Evolutionary conservation across 2,329 filamentous ascomycete species (phyloP), one percentile per base, ranked within the genome.

Genomic region (Dothideomycetes sp.): DNA sequence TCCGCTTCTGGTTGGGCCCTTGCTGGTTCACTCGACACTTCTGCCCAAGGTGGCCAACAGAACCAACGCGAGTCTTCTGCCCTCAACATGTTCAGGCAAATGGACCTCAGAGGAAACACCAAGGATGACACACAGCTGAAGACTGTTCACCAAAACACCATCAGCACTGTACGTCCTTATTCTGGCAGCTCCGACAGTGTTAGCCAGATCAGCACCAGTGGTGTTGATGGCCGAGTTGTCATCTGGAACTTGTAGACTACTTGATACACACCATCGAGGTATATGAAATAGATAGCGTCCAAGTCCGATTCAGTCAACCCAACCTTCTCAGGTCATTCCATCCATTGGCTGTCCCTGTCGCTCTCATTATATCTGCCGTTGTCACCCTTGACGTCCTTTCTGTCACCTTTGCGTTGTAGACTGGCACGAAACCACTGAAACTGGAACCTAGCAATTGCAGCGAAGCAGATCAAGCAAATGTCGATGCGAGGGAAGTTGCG

Each of bases 81-180:
- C 17, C 69, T 95, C 60, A 94, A 96, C 64, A 94, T 96, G 86
- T 98, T 98, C 68, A 78, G 79, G 54, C 88, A 95, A 68, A 96
- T 98, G 91, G 91, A 98, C 63, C 72, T 98, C 49, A 94, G 91
- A 72, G 91, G 91, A 46, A 94, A 94, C 65, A 69, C 72, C 41
- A 85, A 85, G 57, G 87, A 94, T 54, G 88, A 96, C 59, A 95
- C 88, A 3, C 84, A 94, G 66, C 72, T 98, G 51, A 91, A 86
- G 66, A 96, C 91, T 9, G 78, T 91, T 34, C 91, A 98, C 64
- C 91, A 98, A 61, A 98, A 98, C 65, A 94, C 88, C 18, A 84
- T 98, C 57, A 86, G 77, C 55, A 94, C 79, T 2, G 69, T 98
- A 37, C 77, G 91, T 32, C 71, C 77, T 15, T 95, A 81, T 58